Conservation (phyloP, 2,329 filamentous ascomycete species). For the Diaporthe humulicola region DNA sequence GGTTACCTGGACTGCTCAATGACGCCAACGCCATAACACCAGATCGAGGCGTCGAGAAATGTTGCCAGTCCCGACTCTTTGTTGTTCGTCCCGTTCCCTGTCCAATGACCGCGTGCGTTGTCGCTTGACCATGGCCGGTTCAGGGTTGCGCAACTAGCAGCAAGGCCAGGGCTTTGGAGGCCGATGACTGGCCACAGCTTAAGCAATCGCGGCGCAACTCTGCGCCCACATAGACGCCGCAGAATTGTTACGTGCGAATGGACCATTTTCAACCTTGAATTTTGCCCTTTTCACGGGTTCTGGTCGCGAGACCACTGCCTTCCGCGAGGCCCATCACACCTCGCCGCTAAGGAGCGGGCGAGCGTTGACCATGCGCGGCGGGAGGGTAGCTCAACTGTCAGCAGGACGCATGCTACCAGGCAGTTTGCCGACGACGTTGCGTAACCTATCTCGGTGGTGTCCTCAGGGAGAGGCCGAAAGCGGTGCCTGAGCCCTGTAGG, state of each 20-base stretch:
- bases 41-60: background rate
- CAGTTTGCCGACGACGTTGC: constrained; percentile 11
- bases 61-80: background rate
- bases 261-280: background rate
- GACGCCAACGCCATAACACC: background rate
- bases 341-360: background rate
- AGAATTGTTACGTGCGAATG: background rate
- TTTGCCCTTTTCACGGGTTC: constrained; percentile 1
- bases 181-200: constrained; percentile 11
- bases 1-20: background rate
- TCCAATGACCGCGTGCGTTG: constrained; percentile 11
- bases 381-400: constrained; percentile 3
- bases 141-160: background rate
- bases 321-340: background rate
- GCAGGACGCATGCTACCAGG: background rate
- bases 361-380: background rate
- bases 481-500: constrained; percentile 32
- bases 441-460: background rate
- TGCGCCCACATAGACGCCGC: constrained; percentile 30
- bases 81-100: constrained; percentile 5
- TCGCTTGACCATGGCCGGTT: background rate
- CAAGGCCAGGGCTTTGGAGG: background rate
- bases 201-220: constrained; percentile 21
- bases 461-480: background rate
- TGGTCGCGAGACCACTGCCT: constrained; percentile 2